A percentile compares a stretch with the other conserved stretches of the same genome.
phyloP scores from a whole-genome alignment of 441 rosid genomes.

The Gossypium davidsonii region DNA sequence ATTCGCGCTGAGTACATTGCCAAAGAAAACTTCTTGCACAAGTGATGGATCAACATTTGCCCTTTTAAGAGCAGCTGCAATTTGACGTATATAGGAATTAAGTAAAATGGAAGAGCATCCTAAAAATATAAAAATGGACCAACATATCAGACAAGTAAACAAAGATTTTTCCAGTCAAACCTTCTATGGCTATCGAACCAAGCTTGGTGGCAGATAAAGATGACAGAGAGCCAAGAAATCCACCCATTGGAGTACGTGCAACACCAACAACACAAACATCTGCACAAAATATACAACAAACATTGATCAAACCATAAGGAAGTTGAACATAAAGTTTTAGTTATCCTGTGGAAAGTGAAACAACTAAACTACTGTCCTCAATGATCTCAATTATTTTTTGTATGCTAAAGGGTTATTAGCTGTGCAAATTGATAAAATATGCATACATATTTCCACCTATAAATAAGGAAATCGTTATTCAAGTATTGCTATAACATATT shows the following conservation, averaged over 20 bases:
- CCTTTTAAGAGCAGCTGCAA: constrained; percentile 78
- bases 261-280: constrained; percentile 96
- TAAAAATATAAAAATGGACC: neutral
- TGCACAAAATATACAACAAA: constrained; percentile 21
- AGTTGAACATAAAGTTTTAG: neutral
- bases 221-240: constrained; percentile 77
- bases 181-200: constrained; percentile 83
- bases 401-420: neutral
- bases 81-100: constrained; percentile 11
- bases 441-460: neutral
- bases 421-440: neutral
- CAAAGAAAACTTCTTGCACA: constrained; percentile 88
- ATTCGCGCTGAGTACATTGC: constrained; percentile 94
- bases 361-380: neutral
- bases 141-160: neutral
- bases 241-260: constrained; percentile 97
- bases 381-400: neutral
- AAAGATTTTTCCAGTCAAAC: constrained; percentile 24
- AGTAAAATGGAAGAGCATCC: constrained; percentile 4
- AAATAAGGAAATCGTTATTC: neutral
- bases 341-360: neutral
- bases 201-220: constrained; percentile 86
- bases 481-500: neutral
- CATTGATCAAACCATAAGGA: constrained; percentile 4
- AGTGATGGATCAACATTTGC: constrained; percentile 80